A percentile compares a stretch with the other conserved stretches of the same genome.
Conservation (phyloP, 1,284 basidiomycete genomes). For the Cryptococcus sp. region DNA sequence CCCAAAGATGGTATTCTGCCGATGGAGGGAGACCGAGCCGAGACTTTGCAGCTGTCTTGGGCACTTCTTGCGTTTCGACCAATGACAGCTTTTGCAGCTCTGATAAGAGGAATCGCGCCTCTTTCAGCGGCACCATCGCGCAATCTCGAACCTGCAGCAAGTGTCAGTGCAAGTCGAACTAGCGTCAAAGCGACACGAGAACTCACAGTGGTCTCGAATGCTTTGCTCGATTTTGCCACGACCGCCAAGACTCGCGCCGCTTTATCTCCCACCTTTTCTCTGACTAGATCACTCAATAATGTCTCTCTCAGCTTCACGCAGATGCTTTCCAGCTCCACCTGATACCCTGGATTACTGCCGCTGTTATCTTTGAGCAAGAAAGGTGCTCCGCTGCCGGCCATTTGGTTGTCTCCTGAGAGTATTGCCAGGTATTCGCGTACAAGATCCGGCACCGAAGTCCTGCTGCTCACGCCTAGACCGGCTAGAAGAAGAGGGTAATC, state of each 20-base stretch:
- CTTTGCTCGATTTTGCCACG: constrained; percentile 83
- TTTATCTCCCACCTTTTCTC: constrained; percentile 80
- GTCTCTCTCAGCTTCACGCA: constrained; percentile 68
- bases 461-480: constrained; percentile 30
- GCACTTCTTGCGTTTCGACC: constrained; percentile 86
- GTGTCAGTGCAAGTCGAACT: not conserved
- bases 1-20: constrained; percentile 65
- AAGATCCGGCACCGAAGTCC: constrained; percentile 32
- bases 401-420: constrained; percentile 42
- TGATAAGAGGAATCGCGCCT: constrained; percentile 77
- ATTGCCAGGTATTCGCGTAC: constrained; percentile 40
- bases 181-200: not conserved
- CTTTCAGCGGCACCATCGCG: constrained; percentile 86
- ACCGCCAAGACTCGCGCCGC: constrained; percentile 83
- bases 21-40: constrained; percentile 53
- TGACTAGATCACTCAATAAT: constrained; percentile 75
- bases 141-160: constrained; percentile 78
- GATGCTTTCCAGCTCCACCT: constrained; percentile 77
- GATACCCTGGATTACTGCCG: constrained; percentile 61
- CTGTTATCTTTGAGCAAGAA: constrained; percentile 63
- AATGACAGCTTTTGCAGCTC: constrained; percentile 75
- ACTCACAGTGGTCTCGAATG: constrained; percentile 89
- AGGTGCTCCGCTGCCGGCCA: constrained; percentile 30
- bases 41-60: constrained; percentile 81
- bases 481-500: constrained; percentile 29